These are phyloP conservation scores for Diacronema lutheri DNA, from an alignment of 78 protist species.

Conservation along the genomic window DNA sequence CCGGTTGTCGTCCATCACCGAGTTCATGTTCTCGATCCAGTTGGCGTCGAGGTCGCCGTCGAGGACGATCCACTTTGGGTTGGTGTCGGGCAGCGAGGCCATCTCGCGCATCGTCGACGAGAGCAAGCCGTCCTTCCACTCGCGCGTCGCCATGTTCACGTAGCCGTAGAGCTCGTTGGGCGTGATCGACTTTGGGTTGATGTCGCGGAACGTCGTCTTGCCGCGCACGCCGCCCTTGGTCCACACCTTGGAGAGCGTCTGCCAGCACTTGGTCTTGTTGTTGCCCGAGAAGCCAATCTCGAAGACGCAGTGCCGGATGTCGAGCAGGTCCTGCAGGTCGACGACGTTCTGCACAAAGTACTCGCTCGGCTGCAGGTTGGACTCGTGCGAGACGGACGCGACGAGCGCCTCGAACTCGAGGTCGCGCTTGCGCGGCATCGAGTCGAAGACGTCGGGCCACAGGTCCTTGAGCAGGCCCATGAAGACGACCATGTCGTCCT, in stretches of 20 bases:
- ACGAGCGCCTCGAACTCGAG: constrained; percentile 39
- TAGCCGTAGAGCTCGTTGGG: constrained; percentile 64
- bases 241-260: constrained; percentile 39
- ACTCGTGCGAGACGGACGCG: not conserved
- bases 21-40: constrained; percentile 66
- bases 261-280: constrained; percentile 47
- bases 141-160: constrained; percentile 49
- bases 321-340: constrained; percentile 63
- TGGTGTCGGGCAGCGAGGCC: constrained; percentile 35
- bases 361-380: constrained; percentile 48
- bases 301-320: constrained; percentile 65
- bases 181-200: constrained; percentile 68
- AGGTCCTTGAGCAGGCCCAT: constrained; percentile 62
- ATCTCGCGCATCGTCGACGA: constrained; percentile 66
- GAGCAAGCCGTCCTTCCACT: constrained; percentile 72
- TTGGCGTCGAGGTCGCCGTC: constrained; percentile 70
- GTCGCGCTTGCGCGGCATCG: constrained; percentile 59
- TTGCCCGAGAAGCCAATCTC: constrained; percentile 58
- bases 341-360: constrained; percentile 53
- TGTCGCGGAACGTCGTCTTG: constrained; percentile 26
- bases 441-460: constrained; percentile 39
- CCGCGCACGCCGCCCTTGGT: constrained; percentile 5
- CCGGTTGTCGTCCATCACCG: constrained; percentile 73
- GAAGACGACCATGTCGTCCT: constrained; percentile 60
- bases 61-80: constrained; percentile 65